These are phyloP conservation scores for Vitis vinifera DNA, from an alignment of 164 flowering plant species.

Conservation along the genomic window ASM3070453v1 NC_081811.1:19671501-19672000, in stretches of 20 bases:
- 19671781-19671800: conserved; percentile 28
- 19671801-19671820: conserved; percentile 33
- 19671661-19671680: conserved; percentile 5
- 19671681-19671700: conserved; percentile 49
- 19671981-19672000: too few species aligned
- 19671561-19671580: conserved; percentile 49
- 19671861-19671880: conserved; percentile 62
- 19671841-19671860: conserved; percentile 74
- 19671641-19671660: conserved; percentile 26
- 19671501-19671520: conserved; percentile 1
- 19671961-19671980: too few species aligned
- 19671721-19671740: conserved; percentile 59
- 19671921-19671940: too few species aligned
- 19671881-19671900: not conserved
- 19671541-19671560: conserved; percentile 59
- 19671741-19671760: conserved; percentile 44
- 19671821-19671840: conserved; percentile 59
- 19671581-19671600: conserved; percentile 57
- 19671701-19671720: conserved; percentile 57
- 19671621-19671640: conserved; percentile 86
- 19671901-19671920: not conserved
- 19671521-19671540: conserved; percentile 52
- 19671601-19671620: conserved; percentile 76
- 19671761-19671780: conserved; percentile 1
- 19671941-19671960: too few species aligned